Percentiles rank a stretch among this genome's conserved stretches.
Conservation (phyloP, 1,284 basidiomycete genomes). For the Puccinia sorghi region DNA sequence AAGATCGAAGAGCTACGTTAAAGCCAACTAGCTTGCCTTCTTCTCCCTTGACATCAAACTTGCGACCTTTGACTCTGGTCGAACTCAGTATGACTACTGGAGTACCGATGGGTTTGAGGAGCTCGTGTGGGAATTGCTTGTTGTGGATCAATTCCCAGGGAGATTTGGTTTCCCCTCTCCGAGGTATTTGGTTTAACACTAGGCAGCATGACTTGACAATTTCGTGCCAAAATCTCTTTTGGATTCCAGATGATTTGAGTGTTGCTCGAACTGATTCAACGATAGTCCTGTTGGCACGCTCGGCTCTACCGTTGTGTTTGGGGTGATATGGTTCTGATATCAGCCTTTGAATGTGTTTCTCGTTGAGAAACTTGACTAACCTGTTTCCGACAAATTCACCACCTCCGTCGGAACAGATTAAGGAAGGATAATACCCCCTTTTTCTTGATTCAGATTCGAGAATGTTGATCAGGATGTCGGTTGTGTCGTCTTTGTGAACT, state of each 20-base stretch:
- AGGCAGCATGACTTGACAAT: not conserved
- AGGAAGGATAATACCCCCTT: not conserved
- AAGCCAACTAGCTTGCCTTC: no score
- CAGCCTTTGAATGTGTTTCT: not conserved
- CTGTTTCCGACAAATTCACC: no score
- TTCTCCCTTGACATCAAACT: no score
- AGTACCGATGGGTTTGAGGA: no score
- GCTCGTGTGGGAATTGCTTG: no score
- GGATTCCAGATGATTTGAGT: not conserved
- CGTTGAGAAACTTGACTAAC: not conserved
- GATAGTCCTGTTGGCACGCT: not conserved
- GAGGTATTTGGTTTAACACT: not conserved
- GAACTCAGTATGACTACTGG: no score
- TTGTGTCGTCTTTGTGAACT: not conserved
- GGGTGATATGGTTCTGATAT: not conserved
- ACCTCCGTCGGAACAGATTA: not conserved
- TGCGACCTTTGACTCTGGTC: no score
- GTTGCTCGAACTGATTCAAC: not conserved
- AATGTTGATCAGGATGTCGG: no score
- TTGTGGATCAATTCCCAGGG: no score
- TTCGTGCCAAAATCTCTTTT: not conserved
- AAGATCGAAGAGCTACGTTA: no score
- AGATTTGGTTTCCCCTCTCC: no score
- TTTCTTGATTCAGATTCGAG: not conserved
- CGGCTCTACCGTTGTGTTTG: not conserved